phyloP scores from a whole-genome alignment of 305 asterid genomes.

The Rubia occidens region DNA sequence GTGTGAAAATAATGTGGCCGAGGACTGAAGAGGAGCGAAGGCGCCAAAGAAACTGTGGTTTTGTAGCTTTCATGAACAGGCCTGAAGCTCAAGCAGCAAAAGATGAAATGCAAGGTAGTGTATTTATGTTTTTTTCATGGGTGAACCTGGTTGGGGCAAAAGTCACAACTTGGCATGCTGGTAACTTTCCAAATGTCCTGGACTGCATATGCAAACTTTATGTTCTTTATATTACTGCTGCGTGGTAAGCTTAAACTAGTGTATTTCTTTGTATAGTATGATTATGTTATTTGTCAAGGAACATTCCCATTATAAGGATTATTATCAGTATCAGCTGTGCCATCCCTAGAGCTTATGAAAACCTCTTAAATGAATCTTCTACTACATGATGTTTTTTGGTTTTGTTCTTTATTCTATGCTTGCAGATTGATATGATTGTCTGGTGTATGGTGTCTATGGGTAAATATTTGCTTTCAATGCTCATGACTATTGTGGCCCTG shows the following conservation, averaged over 20 bases:
- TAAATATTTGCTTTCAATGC: background rate
- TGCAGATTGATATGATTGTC: background rate
- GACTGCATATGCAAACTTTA: background rate
- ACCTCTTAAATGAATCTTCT: background rate
- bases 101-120: constrained; percentile 86
- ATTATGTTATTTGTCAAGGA: background rate
- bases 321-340: background rate
- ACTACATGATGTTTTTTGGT: background rate
- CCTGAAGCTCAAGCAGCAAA: constrained; percentile 86
- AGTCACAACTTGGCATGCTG: background rate
- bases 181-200: background rate
- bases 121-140: constrained; percentile 6
- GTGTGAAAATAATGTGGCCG: constrained; percentile 98
- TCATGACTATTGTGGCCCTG: background rate
- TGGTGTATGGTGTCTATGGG: background rate
- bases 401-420: background rate
- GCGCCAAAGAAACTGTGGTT: constrained; percentile 87
- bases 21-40: constrained; percentile 87
- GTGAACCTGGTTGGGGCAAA: background rate
- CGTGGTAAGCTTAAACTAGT: background rate
- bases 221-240: background rate
- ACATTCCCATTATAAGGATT: background rate
- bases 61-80: constrained; percentile 92
- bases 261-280: background rate
- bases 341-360: background rate